These are phyloP conservation scores for Ustilago sp. DNA, from an alignment of 1,284 basidiomycete species.

Conservation along the genomic window DNA sequence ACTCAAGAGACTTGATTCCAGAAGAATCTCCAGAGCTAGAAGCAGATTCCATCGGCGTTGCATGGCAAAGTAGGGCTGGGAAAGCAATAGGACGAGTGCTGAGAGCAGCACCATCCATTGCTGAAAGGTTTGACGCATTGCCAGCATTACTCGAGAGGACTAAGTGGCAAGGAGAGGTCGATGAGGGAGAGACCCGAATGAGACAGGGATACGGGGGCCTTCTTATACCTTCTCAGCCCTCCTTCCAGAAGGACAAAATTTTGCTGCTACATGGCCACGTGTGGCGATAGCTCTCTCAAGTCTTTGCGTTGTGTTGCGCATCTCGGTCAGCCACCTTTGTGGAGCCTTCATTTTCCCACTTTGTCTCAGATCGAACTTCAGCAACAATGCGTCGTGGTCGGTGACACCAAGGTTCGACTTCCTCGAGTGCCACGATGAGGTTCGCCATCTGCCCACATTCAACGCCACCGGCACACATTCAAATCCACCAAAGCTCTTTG, in stretches of 20 bases:
- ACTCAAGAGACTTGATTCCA: accelerated
- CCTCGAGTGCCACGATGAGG: no score
- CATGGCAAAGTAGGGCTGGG: neutral
- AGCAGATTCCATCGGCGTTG: neutral
- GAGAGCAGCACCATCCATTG: constrained; percentile 12
- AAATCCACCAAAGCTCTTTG: no score
- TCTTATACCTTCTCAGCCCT: neutral
- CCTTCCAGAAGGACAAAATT: neutral
- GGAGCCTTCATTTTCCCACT: neutral
- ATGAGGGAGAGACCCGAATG: neutral
- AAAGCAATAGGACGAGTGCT: constrained; percentile 7
- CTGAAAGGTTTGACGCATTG: neutral
- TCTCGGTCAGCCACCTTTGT: neutral
- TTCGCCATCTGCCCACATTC: no score
- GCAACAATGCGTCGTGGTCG: neutral
- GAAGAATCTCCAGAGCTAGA: neutral
- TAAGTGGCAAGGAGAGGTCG: neutral
- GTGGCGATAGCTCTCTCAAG: neutral
- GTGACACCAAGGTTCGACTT: no score
- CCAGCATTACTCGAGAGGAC: neutral
- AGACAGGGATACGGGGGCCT: neutral
- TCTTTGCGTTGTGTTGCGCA: neutral
- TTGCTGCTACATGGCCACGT: neutral
- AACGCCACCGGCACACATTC: no score
- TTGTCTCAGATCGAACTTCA: neutral